Evolutionary conservation across 257 asterid species (phyloP), one percentile per base, ranked within the genome.

Genomic region (Lithospermum erythrorhizon): DNA sequence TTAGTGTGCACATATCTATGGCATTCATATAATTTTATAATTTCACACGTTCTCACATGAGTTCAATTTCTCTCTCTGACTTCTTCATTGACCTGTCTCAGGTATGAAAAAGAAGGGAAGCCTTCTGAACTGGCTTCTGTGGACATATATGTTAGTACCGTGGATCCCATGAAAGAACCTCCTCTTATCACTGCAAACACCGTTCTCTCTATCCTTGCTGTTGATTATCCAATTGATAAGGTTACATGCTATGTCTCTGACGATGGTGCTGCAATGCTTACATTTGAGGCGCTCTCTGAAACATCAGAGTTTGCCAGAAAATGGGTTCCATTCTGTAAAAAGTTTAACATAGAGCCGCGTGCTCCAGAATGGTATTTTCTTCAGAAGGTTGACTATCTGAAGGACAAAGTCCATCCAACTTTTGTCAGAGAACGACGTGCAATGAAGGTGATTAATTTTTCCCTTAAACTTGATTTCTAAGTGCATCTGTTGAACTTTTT

Each of bases 251-350:
- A 90, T 57, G 97, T 90, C 55, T 90, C 97, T 24, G 97, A 90
- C 27, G 97, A 90, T 73, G 97, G 97, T 76, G 97, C 97, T 55
- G 97, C 97, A 10, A 90, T 90, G 98, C 96, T 90, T 63, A 87
- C 98, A 29, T 90, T 90, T 70, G 98, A 90, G 77, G 98, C 98
- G 57, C 87, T 90, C 41, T 90, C 98, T 0, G 98, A 90, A 77
- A 90, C 98, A 9, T 90, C 96, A 21, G 98, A 90, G 68, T 90
- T 87, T 15, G 98, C 98, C 16, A 72, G 96, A 71, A 90, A 90
- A 64, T 90, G 97, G 97, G 97, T 90, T 61, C 96, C 97, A 0
- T 90, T 90, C 76, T 87, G 97, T 80, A 90, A 90, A 76, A 90
- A 74, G 75, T 90, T 73, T 75, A 66, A 64, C 79, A 79, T 90